Evolutionary conservation across 2,329 filamentous ascomycete genomes (phyloP), one percentile per base, ranked within the genome.

Genomic region (Eutypella sp.): DNA sequence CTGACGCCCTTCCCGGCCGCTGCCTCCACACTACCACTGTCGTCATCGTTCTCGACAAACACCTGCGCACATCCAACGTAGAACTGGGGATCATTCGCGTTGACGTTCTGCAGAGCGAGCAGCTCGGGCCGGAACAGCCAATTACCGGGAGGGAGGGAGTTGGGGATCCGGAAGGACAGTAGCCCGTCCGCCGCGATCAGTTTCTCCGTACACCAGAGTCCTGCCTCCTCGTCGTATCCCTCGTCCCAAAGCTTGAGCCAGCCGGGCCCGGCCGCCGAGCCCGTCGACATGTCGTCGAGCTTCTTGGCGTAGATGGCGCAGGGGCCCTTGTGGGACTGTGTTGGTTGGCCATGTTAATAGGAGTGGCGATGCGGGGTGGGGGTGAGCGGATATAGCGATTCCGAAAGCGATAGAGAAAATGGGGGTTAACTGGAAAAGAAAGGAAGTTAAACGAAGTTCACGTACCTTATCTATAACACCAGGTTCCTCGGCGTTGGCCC

Each of bases 191-290:
- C 81, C 44, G 67, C 72, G 47, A 84, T 84, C 47, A 90, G 71
- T 49, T 79, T 80, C 58, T 87, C 79, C 3, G 82, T 84, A 65
- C 86, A 89, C 84, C 85, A 90, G 60, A 79, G 69, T 23, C 69
- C 62, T 2, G 70, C 69, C 5, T 61, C 54, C 5, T 67, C 61
- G 55, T 86, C 73, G 65, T 85, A 87, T 39, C 82, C 84, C 42
- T 84, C 75, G 47, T 87, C 77, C 72, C 76, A 88, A 60, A 90
- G 78, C 73, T 89, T 89, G 74, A 90, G 87, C 87, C 86, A 91
- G 33, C 85, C 85, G 42, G 72, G 67, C 4, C 85, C 85, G 20
- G 74, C 68, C 41, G 80, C 80, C 11, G 76, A 63, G 51, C 73
- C 68, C 19, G 60, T 61, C 11, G 67, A 67, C 47, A 82, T 79